Conservation (phyloP, 352 stramenopile genomes). For the Pelagophyceae sp. region DNA sequence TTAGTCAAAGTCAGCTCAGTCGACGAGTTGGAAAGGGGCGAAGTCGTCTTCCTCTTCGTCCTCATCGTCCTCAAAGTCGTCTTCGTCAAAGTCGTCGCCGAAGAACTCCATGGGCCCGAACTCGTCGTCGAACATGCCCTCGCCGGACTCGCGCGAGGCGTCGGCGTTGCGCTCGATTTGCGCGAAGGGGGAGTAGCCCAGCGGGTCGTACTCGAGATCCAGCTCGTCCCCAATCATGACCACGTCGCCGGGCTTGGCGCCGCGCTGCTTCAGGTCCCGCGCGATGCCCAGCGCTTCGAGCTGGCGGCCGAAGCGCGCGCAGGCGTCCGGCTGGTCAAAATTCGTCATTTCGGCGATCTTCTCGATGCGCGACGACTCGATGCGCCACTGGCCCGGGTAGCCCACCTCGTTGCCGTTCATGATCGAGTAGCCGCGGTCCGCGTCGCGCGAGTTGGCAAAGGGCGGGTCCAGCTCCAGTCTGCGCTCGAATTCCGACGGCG, state of each 20-base stretch:
- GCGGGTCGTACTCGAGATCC: constrained; percentile 43
- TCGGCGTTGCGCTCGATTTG: neutral
- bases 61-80: neutral
- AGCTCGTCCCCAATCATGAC: constrained; percentile 68
- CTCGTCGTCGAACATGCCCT: neutral
- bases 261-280: constrained; percentile 44
- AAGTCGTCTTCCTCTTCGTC: neutral
- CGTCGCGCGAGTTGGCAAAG: constrained; percentile 16
- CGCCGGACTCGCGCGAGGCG: neutral
- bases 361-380: constrained; percentile 61
- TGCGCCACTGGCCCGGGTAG: constrained; percentile 65
- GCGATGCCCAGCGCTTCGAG: constrained; percentile 56
- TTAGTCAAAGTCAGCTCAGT: no score
- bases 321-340: constrained; percentile 73
- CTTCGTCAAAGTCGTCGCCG: neutral
- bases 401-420: constrained; percentile 38
- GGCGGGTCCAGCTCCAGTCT: constrained; percentile 1
- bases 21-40: neutral
- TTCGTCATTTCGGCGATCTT: constrained; percentile 69
- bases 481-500: neutral
- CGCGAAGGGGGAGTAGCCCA: constrained; percentile 5
- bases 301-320: constrained; percentile 59
- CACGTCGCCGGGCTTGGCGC: constrained; percentile 52
- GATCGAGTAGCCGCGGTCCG: neutral
- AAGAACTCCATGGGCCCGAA: neutral